These are phyloP conservation scores for Fulvia fulva DNA, from an alignment of 2,329 filamentous ascomycete species.

Conservation along the genomic window DNA sequence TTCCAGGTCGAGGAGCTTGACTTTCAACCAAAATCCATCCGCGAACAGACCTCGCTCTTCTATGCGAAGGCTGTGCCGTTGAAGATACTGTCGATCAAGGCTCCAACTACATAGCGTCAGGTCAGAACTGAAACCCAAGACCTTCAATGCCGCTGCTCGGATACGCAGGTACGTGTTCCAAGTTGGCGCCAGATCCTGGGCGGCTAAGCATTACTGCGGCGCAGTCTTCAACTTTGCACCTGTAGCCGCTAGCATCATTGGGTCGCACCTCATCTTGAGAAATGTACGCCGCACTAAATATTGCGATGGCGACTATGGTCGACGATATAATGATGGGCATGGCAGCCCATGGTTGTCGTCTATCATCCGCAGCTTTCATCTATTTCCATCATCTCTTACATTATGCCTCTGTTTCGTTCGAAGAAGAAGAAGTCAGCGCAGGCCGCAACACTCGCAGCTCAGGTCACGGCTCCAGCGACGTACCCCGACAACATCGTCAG, in stretches of 20 bases:
- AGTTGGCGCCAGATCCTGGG: background rate
- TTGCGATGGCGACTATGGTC: background rate
- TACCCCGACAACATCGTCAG: background rate
- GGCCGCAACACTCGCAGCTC: background rate
- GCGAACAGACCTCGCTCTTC: constrained; percentile 34
- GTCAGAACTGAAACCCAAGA: background rate
- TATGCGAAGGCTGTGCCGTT: constrained; percentile 34
- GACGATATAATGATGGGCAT: background rate
- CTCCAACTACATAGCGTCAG: background rate
- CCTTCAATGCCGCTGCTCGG: background rate
- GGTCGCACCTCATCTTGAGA: background rate
- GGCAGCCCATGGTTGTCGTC: background rate
- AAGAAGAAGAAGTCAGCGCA: background rate
- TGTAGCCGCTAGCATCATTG: background rate
- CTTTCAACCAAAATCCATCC: constrained; percentile 30
- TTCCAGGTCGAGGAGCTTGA: constrained; percentile 32
- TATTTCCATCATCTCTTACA: background rate
- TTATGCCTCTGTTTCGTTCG: background rate
- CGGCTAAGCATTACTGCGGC: background rate
- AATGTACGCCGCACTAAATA: background rate
- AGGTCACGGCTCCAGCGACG: too few relatives aligned
- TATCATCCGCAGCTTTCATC: background rate
- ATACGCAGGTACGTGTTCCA: too few relatives aligned
- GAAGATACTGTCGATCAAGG: constrained; percentile 27
- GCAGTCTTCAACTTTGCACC: background rate